Evolutionary conservation across 1,139 yeast species (phyloP), one percentile per base, ranked within the genome.

Genomic region (Suhomyces bribrorum): DNA sequence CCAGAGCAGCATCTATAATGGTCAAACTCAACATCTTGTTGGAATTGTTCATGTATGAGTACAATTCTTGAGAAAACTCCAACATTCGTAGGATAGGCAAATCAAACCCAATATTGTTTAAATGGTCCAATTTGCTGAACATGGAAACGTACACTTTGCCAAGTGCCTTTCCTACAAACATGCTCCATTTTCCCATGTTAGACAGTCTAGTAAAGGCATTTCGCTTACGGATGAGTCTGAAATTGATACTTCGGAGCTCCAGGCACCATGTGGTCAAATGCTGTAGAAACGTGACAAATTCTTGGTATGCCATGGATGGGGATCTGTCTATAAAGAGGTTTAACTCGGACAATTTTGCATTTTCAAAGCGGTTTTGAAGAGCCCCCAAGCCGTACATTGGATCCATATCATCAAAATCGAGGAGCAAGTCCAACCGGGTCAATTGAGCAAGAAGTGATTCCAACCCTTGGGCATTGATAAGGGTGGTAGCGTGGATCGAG

Each of bases 401-500:
- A 17, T 42, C 48, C 18, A 57, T 32, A 12, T 54, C 60, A 24
- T 53, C 48, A 29, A 56, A 55, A 32, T 63, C 65, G 13, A 58
- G 41, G 22, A 57, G 48, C 14, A 64, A 27, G 41, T 64, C 68
- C 17, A 64, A 46, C 24, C 66, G 46, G 22, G 37, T 35, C 7
- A 64, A 25, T 23, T 30, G 30, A 3, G 39, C 22, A 3, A 39
- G 13, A 4, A 30, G 11, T 11, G 29, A 13, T 3, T 11, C 8
- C 29, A 30, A 37, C 7, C 32, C 29, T 1, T 15, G 36, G 14
- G 23, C 23, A 28, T 39, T 36, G 2, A 46, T 29, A 7, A 53
- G 49, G 2, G 62, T 56, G 33, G 38, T 46, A 0, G 54, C 47
- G 41, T 57, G 56, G 7, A 59, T 43, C 2, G 64, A 45, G 25